These are phyloP conservation scores for Aspergillus diversus DNA, from an alignment of 495 filamentous ascomycete genomes.

Conservation along the genomic window DNA sequence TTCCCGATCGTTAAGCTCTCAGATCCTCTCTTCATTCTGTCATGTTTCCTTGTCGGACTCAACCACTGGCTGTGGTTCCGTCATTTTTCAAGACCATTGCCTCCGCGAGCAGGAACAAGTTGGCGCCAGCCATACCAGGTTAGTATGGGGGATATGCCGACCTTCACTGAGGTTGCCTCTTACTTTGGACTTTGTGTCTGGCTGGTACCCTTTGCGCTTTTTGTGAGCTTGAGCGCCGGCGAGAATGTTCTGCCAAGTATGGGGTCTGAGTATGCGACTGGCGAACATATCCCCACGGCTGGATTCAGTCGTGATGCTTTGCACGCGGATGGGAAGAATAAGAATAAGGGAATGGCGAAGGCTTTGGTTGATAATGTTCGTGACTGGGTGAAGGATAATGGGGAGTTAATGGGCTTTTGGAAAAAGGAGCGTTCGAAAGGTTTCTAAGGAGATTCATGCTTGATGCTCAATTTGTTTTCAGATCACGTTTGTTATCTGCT, in stretches of 20 bases:
- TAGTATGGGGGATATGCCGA: constrained; percentile 62
- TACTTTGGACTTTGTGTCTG: constrained; percentile 97
- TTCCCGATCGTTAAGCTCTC: constrained; percentile 89
- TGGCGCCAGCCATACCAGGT: constrained; percentile 63
- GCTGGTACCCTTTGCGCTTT: constrained; percentile 94
- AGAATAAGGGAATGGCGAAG: constrained; percentile 86
- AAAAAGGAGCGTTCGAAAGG: constrained; percentile 56
- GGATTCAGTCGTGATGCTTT: constrained; percentile 37
- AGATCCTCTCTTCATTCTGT: constrained; percentile 84
- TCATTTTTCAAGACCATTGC: constrained; percentile 72
- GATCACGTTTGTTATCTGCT: too few species aligned
- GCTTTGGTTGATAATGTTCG: constrained; percentile 78
- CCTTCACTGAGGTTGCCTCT: constrained; percentile 92
- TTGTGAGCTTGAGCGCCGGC: constrained; percentile 87
- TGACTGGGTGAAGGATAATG: constrained; percentile 73
- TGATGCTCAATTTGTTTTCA: too few species aligned
- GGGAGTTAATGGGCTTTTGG: constrained; percentile 71
- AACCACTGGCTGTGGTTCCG: constrained; percentile 98
- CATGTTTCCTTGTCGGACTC: constrained; percentile 81
- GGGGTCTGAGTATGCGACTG: constrained; percentile 67
- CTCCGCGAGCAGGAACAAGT: constrained; percentile 33
- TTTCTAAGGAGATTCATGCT: constrained; percentile 31
- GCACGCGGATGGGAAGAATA: constrained; percentile 52
- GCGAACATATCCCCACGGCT: constrained; percentile 53
- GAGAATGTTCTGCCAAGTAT: constrained; percentile 95